Evolutionary conservation across 106 monocot genomes (phyloP).

Genomic region (Chionographis japonica): DNA sequence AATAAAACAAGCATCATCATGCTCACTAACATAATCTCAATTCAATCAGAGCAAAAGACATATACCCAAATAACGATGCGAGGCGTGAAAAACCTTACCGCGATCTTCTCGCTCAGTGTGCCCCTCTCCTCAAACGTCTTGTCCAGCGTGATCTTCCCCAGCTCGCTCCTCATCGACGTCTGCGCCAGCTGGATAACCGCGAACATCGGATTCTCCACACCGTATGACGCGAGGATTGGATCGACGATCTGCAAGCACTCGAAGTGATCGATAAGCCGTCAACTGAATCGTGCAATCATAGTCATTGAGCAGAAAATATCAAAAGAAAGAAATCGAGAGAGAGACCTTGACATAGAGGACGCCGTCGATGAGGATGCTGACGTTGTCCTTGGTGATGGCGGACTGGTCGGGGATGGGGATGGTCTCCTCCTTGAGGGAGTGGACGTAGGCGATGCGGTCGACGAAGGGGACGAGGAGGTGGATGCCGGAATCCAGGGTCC

Average conservation of each 20-base stretch:
- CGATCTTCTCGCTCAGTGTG: slow-evolving; percentile 83
- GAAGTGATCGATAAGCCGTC: not conserved
- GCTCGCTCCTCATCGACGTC: slow-evolving; percentile 96
- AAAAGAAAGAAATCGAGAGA: not conserved
- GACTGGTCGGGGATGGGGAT: slow-evolving; percentile 88
- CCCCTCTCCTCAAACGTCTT: slow-evolving; percentile 88
- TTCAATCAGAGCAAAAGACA: not conserved
- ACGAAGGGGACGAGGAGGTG: slow-evolving; percentile 65
- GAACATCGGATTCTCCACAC: slow-evolving; percentile 90
- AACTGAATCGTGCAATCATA: not conserved
- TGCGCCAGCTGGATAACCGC: slow-evolving; percentile 84
- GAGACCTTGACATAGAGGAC: slow-evolving; percentile 81
- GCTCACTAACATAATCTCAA: too few species aligned
- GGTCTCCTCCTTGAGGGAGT: slow-evolving; percentile 96
- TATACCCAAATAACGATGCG: not conserved
- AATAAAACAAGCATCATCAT: too few species aligned
- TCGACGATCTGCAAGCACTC: slow-evolving; percentile 68
- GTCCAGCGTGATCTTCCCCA: slow-evolving; percentile 92
- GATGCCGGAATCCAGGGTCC: slow-evolving; percentile 62
- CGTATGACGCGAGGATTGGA: slow-evolving; percentile 82
- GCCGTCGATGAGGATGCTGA: slow-evolving; percentile 87
- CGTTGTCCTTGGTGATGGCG: slow-evolving; percentile 92
- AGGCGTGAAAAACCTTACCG: slow-evolving; percentile 34
- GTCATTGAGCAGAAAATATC: too few species aligned
- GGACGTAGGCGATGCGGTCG: slow-evolving; percentile 88